Evolutionary conservation across 441 rosid species (phyloP).

Genomic region (Erysimum cheiri): DNA sequence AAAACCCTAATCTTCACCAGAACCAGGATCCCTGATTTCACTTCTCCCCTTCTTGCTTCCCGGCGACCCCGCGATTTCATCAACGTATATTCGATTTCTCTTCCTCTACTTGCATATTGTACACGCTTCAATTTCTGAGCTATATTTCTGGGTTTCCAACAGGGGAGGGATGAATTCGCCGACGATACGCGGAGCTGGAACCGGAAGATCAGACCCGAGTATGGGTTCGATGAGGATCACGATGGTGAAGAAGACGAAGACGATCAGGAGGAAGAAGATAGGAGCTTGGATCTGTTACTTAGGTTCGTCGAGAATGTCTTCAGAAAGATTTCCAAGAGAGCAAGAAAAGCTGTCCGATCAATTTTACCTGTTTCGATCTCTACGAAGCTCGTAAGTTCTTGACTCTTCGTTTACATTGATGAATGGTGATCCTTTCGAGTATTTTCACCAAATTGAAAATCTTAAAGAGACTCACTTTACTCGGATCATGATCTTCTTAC

Average conservation of each 20-base stretch:
- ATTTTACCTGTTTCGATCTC: conserved; percentile 74
- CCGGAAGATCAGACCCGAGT: conserved; percentile 60
- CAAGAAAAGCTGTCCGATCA: conserved; percentile 78
- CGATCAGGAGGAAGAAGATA: conserved; percentile 69
- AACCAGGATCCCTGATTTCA: conserved; percentile 2
- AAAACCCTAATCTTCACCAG: conserved; percentile 37
- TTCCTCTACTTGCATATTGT: neutral
- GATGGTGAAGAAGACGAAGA: conserved; percentile 56
- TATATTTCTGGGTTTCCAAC: neutral
- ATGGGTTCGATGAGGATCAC: conserved; percentile 37
- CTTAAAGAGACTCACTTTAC: neutral
- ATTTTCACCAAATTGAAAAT: neutral
- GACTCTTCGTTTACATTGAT: neutral
- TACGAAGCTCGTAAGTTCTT: conserved; percentile 56
- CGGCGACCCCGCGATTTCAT: conserved; percentile 46
- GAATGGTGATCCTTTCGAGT: conserved; percentile 28
- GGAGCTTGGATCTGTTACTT: conserved; percentile 85
- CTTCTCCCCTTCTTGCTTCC: conserved; percentile 40
- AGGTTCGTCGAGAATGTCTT: conserved; percentile 73
- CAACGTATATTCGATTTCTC: conserved; percentile 25
- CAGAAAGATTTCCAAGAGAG: conserved; percentile 67
- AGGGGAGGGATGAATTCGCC: conserved; percentile 49
- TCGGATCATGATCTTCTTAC: conserved; percentile 11
- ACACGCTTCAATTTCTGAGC: neutral
- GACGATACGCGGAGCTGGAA: conserved; percentile 74